Base-by-base conservation (phyloP, 2,329 filamentous ascomycete genomes). In the Beauveria bassiana region DNA sequence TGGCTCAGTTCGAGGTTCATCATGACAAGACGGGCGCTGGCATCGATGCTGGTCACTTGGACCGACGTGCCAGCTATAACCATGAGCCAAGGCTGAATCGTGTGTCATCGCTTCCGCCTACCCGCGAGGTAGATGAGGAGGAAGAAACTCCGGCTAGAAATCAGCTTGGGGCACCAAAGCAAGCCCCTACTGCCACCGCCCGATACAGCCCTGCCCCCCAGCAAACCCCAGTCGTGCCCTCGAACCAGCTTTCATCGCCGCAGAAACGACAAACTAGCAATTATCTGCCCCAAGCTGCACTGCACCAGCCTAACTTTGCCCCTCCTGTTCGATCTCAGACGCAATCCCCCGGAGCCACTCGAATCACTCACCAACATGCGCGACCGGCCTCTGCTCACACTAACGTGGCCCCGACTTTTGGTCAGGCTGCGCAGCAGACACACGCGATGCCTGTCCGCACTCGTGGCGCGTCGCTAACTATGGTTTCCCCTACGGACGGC, bases 401-500 rank as follows among this genome's bases (percentile, higher is more conserved):
- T 4, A 72, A 76, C n/a, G 72, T 75, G 26, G 73, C 77, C 3
- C 76, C 77, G 5, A 64, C 62, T 5, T 59, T 65, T 26, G 47
- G 66, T 5, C 72, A 71, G 51, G 63, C 68, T 42, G 58, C 54
- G 4, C 65, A 67, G 1, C 68, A 71, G 42, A 56, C 68, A 24
- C 7, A 22, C 22, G 18, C 31, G 3, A 18, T 55, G 24, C 59
- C 51, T 14, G 31, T 50, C 5, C 51, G 59, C 12, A 50, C 31
- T 18, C 77, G 84, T 58, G 81, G 79, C 1, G 76, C 80, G 59
- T 86, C 84, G 3, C 75, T 84, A 61, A 77, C 75, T 31, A 72
- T 86, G 65, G 78, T 88, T 43, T 76, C 81, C 9, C 86, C 86
- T 1, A 86, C 81, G 1, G 86, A 89, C 71, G 86, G 86, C 1